Conservation (phyloP, 345 rosid genomes). For the Aquilaria malaccensis region DNA sequence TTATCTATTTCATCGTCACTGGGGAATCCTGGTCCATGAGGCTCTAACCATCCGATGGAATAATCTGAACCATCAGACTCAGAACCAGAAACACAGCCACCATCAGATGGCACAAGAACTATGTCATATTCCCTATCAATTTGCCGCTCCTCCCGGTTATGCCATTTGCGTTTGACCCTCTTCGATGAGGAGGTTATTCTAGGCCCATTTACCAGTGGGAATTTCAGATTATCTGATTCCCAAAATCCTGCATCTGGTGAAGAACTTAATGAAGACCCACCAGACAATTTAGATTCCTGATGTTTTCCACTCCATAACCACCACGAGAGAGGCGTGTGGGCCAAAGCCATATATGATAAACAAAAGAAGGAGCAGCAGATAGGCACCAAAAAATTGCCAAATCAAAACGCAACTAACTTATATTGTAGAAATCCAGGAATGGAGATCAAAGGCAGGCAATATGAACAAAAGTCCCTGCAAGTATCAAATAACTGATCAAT, state of each 20-base stretch:
- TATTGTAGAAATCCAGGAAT: not conserved
- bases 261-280: conserved; percentile 32
- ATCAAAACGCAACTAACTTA: conserved; percentile 1
- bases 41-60: conserved; percentile 79
- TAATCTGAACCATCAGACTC: conserved; percentile 71
- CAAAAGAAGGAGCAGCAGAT: not conserved
- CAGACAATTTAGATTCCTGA: conserved; percentile 34
- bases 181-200: conserved; percentile 40
- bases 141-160: conserved; percentile 57
- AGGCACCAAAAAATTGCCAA: conserved; percentile 7
- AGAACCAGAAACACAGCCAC: conserved; percentile 66
- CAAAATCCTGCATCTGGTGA: conserved; percentile 30
- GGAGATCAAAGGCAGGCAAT: not conserved
- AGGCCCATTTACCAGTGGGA: conserved; percentile 36
- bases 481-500: conserved; percentile 1
- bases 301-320: conserved; percentile 62
- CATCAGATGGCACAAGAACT: conserved; percentile 76
- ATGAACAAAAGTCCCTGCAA: conserved; percentile 2
- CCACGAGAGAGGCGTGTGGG: conserved; percentile 52
- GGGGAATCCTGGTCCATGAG: conserved; percentile 61
- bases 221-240: conserved; percentile 54
- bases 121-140: conserved; percentile 61
- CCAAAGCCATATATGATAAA: conserved; percentile 39
- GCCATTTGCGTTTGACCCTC: conserved; percentile 58
- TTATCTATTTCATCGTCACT: conserved; percentile 51